Evolutionary conservation across 2,329 filamentous ascomycete species (phyloP), one percentile per base, ranked within the genome.

Genomic region (Iodosphaeria phyllophila): DNA sequence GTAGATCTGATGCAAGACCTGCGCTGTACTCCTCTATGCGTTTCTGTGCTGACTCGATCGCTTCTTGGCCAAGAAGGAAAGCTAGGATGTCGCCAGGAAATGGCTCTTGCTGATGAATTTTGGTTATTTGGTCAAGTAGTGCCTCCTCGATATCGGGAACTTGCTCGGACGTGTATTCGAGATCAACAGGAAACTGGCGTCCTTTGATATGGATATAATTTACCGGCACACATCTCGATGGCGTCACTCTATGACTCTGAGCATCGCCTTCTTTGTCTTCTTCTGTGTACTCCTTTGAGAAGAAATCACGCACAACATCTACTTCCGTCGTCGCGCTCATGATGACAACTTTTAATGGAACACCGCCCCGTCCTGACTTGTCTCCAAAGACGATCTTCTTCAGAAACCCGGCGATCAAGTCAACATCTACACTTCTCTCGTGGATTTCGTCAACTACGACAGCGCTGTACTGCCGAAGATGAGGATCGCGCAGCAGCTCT

Each of bases 281-380:
- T 5, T 15, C 24, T 16, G 27, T 19, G n/a, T n/a, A n/a, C n/a
- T 19, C 26, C 22, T 16, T 11, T 1, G 20, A 36, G 52, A 95
- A 93, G 46, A 92, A 95, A 0, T 56, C 54, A 21, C 68, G 60
- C 16, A 95, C 69, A 28, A 64, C 69, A 31, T 86, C 74, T 29
- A 92, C 72, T 46, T 95, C 80, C 18, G 83, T 80, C 5, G 89
- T 98, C 24, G 89, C 89, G 60, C 84, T 93, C 89, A 98, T 98
- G 42, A 95, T 68, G 17, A 92, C 67, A 4, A 95, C 71, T 46
- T 92, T 95, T 28, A 98, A 54, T 1, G 77, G 73, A 16, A 75
- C 54, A 5, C 76, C 77, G 6, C 74, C 71, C 4, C 76, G 67
- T 5, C 71, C 71, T 22, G 64, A 57, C 18, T 66, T 63, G 28